Conservation (phyloP, 2,329 filamentous ascomycete species). For the Calycina herbarum region DNA sequence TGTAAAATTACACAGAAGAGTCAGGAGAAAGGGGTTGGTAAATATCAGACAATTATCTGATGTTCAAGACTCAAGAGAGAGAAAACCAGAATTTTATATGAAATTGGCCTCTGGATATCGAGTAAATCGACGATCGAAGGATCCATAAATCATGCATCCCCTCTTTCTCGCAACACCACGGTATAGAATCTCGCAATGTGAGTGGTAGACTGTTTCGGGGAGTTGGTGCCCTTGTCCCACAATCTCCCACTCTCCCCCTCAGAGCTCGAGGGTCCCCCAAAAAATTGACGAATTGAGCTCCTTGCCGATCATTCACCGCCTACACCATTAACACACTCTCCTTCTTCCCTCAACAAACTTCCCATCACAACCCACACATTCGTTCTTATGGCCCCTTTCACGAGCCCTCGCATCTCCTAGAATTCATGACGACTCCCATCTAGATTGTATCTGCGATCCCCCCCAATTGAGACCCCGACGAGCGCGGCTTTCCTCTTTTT, state of each 20-base stretch:
- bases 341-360: not conserved
- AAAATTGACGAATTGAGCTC: not conserved
- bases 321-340: conserved; percentile 1
- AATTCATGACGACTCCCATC: conserved; percentile 23
- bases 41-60: not conserved
- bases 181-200: not conserved
- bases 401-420: conserved; percentile 19
- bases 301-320: conserved; percentile 12
- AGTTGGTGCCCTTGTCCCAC: not conserved
- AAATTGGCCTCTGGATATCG: not conserved
- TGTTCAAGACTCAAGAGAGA: no score
- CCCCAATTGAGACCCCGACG: conserved; percentile 19
- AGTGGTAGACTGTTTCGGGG: not conserved
- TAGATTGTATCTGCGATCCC: conserved; percentile 15
- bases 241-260: not conserved
- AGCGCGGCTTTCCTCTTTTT: not conserved
- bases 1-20: not conserved
- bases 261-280: not conserved
- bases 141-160: not conserved
- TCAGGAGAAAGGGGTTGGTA: not conserved
- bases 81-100: not conserved
- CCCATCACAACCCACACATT: conserved; percentile 18
- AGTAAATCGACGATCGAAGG: not conserved
- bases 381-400: conserved; percentile 21
- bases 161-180: not conserved